Evolutionary conservation across 2,329 filamentous ascomycete species (phyloP).

Genomic region (Penicillium vulpinum): DNA sequence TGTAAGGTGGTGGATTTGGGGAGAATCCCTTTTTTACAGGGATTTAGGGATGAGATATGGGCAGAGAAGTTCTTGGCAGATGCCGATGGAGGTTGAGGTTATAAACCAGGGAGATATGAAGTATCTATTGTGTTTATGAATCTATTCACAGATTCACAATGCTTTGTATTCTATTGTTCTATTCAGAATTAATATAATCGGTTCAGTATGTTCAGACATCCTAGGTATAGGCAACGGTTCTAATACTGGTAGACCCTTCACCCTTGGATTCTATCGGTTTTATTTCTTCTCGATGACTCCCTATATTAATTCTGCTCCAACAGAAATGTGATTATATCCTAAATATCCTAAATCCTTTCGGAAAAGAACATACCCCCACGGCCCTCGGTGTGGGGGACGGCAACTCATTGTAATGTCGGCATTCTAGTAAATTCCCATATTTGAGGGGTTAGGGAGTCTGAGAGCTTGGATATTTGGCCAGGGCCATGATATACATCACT

Average conservation of each 20-base stretch:
- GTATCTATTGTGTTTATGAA: background rate
- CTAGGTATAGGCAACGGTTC: background rate
- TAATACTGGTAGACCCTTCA: background rate
- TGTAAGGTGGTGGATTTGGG: conserved; percentile 17
- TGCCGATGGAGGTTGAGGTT: background rate
- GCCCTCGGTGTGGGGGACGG: conserved; percentile 1
- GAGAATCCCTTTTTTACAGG: background rate
- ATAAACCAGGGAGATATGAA: background rate
- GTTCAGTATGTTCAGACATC: background rate
- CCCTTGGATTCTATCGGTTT: background rate
- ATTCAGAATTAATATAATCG: background rate
- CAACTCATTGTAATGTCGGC: background rate
- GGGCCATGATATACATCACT: background rate
- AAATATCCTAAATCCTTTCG: background rate
- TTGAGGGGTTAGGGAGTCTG: background rate
- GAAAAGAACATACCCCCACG: conserved; percentile 2
- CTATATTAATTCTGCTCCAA: background rate
- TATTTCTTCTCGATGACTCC: no score
- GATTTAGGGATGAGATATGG: conserved; percentile 1
- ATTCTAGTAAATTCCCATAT: background rate
- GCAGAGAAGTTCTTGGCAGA: conserved; percentile 15
- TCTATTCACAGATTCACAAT: background rate
- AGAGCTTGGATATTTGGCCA: background rate
- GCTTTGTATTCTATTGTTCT: background rate
- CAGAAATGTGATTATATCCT: background rate